These are phyloP conservation scores for Rhodotorula sp. DNA, from an alignment of 1,284 basidiomycete genomes.

Conservation along the genomic window DNA sequence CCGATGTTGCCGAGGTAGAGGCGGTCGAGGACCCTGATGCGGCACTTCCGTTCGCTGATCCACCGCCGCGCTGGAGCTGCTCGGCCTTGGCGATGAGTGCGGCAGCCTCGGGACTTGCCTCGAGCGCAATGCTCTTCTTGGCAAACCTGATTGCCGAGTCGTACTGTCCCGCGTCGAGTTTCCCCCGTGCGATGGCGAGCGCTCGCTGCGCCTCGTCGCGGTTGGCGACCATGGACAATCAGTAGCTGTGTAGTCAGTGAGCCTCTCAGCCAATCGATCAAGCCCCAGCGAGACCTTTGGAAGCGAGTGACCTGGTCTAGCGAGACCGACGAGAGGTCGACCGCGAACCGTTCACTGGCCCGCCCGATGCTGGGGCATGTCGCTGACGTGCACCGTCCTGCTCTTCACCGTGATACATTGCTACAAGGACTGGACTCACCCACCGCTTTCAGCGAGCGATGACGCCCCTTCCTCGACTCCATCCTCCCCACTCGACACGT, in stretches of 20 bases:
- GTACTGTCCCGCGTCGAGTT: conserved; percentile 16
- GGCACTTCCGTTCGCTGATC: background rate
- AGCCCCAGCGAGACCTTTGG: no score
- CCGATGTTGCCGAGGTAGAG: conserved; percentile 6
- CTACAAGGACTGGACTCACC: background rate
- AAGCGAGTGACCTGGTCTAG: no score
- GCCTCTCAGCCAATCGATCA: no score
- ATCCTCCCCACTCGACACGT: background rate
- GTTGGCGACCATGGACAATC: conserved; percentile 5
- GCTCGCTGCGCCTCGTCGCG: conserved; percentile 25
- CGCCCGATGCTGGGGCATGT: background rate
- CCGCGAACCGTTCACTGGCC: no score
- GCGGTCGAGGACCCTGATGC: background rate
- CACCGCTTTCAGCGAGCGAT: background rate
- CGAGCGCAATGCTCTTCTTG: conserved; percentile 82
- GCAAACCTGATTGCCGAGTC: conserved; percentile 75
- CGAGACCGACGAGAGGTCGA: no score
- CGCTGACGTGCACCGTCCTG: conserved; percentile 1
- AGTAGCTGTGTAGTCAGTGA: background rate
- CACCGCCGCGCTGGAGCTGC: background rate
- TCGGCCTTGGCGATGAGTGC: conserved; percentile 49
- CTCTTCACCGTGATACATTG: background rate
- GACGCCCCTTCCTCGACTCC: background rate
- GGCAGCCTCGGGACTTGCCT: conserved; percentile 74
- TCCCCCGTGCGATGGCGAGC: conserved; percentile 29